Conservation (phyloP, 352 stramenopile genomes). For the Globisporangium radiosum region DNA sequence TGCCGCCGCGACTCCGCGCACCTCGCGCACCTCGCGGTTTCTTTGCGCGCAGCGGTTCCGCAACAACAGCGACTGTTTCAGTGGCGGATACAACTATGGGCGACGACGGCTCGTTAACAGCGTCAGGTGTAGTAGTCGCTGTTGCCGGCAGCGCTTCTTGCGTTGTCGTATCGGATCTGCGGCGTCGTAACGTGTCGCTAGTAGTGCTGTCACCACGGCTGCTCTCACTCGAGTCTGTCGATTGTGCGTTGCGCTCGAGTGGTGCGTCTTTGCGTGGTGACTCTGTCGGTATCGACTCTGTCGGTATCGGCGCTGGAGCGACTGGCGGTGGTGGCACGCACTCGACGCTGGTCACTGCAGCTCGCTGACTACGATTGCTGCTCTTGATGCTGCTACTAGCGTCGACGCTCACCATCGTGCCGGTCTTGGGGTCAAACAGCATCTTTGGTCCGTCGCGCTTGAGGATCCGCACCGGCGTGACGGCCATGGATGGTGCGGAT, state of each 20-base stretch:
- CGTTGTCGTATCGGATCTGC: too few relatives aligned
- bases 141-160: too few relatives aligned
- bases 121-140: too few relatives aligned
- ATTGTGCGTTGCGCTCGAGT: background rate
- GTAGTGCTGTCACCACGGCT: background rate
- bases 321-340: background rate
- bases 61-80: too few relatives aligned
- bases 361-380: background rate
- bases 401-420: conserved; percentile 41
- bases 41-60: too few relatives aligned
- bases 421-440: conserved; percentile 70
- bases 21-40: too few relatives aligned
- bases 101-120: too few relatives aligned
- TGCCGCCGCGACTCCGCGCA: too few relatives aligned
- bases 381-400: background rate
- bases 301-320: background rate
- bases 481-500: background rate
- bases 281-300: background rate
- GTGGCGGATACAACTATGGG: too few relatives aligned
- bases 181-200: too few relatives aligned
- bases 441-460: conserved; percentile 49
- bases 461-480: conserved; percentile 38
- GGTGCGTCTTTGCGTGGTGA: background rate
- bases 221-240: background rate
- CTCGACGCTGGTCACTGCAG: background rate